phyloP scores from a whole-genome alignment of 2,329 filamentous ascomycete genomes.

The Penicillium sp. region DNA sequence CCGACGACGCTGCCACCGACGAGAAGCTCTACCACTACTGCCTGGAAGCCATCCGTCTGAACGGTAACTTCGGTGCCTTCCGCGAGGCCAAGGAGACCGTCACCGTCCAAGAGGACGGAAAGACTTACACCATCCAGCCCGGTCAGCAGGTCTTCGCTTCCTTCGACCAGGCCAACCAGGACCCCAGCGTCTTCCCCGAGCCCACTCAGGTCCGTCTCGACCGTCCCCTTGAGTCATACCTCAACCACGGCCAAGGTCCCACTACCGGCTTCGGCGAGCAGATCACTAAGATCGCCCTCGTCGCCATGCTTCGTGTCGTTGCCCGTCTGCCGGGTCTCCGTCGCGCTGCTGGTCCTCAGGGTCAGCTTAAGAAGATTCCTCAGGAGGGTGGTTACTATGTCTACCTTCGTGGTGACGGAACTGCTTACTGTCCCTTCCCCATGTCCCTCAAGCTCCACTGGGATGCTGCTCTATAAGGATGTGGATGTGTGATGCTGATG shows the following conservation, averaged over 20 bases:
- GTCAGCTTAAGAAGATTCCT: constrained; percentile 66
- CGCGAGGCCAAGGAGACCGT: constrained; percentile 54
- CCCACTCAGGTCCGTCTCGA: constrained; percentile 63
- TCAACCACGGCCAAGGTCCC: constrained; percentile 64
- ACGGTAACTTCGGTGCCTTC: constrained; percentile 63
- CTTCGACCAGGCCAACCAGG: constrained; percentile 59
- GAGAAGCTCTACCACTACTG: constrained; percentile 67
- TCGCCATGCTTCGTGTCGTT: constrained; percentile 67
- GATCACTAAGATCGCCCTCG: constrained; percentile 62
- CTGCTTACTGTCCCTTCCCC: constrained; percentile 56
- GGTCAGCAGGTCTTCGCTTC: constrained; percentile 66
- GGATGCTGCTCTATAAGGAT: constrained; percentile 36
- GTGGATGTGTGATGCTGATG: background rate
- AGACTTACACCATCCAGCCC: constrained; percentile 52
- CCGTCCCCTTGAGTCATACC: constrained; percentile 64
- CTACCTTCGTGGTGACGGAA: constrained; percentile 69
- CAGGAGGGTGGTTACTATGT: constrained; percentile 57
- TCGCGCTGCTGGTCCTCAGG: constrained; percentile 64
- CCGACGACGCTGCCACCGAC: constrained; percentile 60
- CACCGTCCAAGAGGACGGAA: constrained; percentile 54
- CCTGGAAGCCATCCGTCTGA: constrained; percentile 70
- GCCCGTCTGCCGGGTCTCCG: constrained; percentile 63
- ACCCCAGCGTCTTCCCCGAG: constrained; percentile 61
- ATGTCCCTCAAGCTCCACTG: constrained; percentile 49
- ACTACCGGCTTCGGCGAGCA: constrained; percentile 65